A percentile compares a stretch with the other conserved stretches of the same genome.
Conservation (phyloP, 306 rosid genomes). For the Cucumis hystrix region DNA sequence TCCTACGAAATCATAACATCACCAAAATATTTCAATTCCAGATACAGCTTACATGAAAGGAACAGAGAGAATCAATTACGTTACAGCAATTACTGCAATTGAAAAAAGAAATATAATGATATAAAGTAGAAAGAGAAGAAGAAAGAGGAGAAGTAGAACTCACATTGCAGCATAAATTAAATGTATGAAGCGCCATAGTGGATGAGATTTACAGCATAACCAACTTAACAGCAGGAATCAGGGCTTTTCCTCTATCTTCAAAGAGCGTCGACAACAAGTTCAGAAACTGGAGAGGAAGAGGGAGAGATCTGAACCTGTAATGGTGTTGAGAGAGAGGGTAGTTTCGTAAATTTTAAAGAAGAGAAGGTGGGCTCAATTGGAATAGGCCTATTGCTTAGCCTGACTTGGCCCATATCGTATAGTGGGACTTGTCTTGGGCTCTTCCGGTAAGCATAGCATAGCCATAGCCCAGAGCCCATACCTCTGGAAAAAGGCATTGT, state of each 20-base stretch:
- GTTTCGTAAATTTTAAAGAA: background rate
- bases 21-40: background rate
- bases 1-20: background rate
- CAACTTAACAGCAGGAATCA: background rate
- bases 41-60: background rate
- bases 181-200: conserved; percentile 26
- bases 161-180: conserved; percentile 18
- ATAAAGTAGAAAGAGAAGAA: background rate
- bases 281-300: background rate
- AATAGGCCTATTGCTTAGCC: background rate
- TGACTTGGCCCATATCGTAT: background rate
- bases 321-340: background rate
- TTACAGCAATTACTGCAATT: background rate
- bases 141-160: conserved; percentile 1
- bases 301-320: background rate
- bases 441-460: too few species aligned
- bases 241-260: background rate
- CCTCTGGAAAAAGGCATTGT: too few species aligned
- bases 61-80: background rate
- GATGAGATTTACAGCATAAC: background rate
- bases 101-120: background rate
- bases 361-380: background rate
- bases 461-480: too few species aligned
- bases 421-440: background rate
- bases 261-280: background rate